Evolutionary conservation across 2,329 filamentous ascomycete genomes (phyloP), one percentile per base, ranked within the genome.

Genomic region (Fusarium beomiforme): DNA sequence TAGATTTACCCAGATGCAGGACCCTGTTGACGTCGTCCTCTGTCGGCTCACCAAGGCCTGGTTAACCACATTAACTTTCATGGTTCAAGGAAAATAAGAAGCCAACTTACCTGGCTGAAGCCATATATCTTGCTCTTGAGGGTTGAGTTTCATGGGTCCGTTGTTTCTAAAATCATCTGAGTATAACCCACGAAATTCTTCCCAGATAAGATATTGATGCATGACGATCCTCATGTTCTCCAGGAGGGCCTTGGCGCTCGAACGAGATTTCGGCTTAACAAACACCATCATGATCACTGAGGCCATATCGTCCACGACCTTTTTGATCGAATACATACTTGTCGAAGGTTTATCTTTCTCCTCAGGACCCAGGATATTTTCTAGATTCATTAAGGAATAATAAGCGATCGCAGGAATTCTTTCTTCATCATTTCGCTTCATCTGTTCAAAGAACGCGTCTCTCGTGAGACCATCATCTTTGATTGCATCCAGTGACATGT

Each of bases 1-100:
- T 23, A 4, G 47, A 50, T 31, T 11, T 24, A 8, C 47, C 47
- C 0, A 34, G 4, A 3, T 21, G 17, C 0, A 50, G 21, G 1
- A 36, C 47, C 8, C 47, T 50, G 8, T 50, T 24, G 3, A 50
- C 7, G 34, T 50, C 47, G 5, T 50, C 47, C 4, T 50, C 31
- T 4, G 31, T 24, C 16, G 47, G 47, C 1, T 50, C 47, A 2
- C 24, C 47, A 16, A 50, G 47, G 2, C 47, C 47, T 50, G 8
- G 7, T 2, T 10, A 5, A 23, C 29, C 29, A 29, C 11, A 10
- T 49, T 5, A 49, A 2, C 8, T 2, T 3, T 11, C 2, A 10
- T 13, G 11, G 29, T 8, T 29, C 29, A 10, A 3, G 29, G 11
- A 29, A 29, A n/a, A n/a, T n/a, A n/a, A n/a, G n/a, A n/a, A n/a